Evolutionary conservation across 2,329 filamentous ascomycete species (phyloP).

Genomic region (Cercospora sesami): DNA sequence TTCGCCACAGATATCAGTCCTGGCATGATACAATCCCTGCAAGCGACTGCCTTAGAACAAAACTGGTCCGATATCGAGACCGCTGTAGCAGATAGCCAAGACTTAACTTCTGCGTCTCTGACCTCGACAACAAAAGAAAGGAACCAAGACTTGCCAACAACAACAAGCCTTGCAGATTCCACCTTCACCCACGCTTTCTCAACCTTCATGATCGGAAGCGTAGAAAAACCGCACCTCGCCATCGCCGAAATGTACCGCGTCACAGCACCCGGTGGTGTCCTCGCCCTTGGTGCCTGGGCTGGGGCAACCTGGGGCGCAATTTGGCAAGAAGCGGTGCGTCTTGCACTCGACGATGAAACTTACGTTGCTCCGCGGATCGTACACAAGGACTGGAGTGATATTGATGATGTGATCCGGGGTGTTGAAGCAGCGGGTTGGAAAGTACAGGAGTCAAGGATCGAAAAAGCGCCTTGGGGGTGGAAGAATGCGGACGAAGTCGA

Average conservation of each 20-base stretch:
- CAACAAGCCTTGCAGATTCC: neutral
- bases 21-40: neutral
- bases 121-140: no score
- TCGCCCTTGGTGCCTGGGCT: neutral
- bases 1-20: neutral
- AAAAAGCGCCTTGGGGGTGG: neutral
- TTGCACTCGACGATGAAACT: neutral
- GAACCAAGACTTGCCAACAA: neutral
- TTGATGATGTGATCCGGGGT: neutral
- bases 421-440: neutral
- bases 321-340: neutral
- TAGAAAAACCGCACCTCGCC: neutral
- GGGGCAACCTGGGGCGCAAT: neutral
- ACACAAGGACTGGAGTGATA: neutral
- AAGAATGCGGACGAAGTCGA: neutral
- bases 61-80: neutral
- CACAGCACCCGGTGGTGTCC: neutral
- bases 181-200: neutral
- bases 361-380: neutral
- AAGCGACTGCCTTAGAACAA: neutral
- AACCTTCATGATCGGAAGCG: neutral
- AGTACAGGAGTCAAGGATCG: neutral
- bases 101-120: neutral
- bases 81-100: neutral
- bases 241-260: neutral